phyloP scores from a whole-genome alignment of 495 filamentous ascomycete species.

The Daldinia vernicosa region DNA sequence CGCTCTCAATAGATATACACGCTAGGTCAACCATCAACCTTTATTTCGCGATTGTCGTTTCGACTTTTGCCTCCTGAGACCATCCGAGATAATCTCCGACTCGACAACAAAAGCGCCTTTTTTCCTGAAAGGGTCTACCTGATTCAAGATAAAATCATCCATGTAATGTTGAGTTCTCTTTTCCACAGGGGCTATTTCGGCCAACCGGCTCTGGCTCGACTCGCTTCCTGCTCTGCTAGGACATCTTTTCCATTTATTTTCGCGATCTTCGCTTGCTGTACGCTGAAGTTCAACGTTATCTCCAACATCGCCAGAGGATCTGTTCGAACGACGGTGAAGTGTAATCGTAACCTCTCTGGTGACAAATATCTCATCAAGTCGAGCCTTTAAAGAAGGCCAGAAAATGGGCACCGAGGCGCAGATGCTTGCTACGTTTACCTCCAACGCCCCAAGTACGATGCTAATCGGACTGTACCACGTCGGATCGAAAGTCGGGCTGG shows the following conservation, averaged over 20 bases:
- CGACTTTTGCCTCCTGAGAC: constrained; percentile 23
- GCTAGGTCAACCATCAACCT: neutral
- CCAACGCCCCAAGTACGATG: constrained; percentile 44
- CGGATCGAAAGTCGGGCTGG: constrained; percentile 45
- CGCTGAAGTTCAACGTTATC: constrained; percentile 28
- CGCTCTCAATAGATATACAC: too few species aligned
- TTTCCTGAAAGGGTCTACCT: constrained; percentile 33
- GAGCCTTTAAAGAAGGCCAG: constrained; percentile 42
- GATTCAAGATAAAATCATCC: constrained; percentile 37
- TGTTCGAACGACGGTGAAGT: constrained; percentile 19
- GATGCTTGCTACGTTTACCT: constrained; percentile 45
- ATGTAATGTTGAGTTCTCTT: constrained; percentile 28
- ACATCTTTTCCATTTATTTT: constrained; percentile 31
- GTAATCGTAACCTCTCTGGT: constrained; percentile 47
- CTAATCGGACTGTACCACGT: constrained; percentile 46
- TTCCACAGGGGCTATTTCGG: constrained; percentile 16
- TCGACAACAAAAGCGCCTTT: constrained; percentile 23
- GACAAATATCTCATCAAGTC: constrained; percentile 46
- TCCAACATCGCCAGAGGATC: constrained; percentile 26
- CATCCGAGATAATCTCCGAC: constrained; percentile 27
- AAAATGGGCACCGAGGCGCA: constrained; percentile 50
- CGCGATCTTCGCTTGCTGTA: constrained; percentile 12
- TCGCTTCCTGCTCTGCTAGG: constrained; percentile 36
- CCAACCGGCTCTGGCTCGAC: constrained; percentile 29
- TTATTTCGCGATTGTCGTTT: constrained; percentile 9